Percentiles rank a stretch among this genome's conserved stretches.
These are phyloP conservation scores for Pestalotiopsis sp. DNA, from an alignment of 2,329 filamentous ascomycete species.

Conservation along the genomic window DNA sequence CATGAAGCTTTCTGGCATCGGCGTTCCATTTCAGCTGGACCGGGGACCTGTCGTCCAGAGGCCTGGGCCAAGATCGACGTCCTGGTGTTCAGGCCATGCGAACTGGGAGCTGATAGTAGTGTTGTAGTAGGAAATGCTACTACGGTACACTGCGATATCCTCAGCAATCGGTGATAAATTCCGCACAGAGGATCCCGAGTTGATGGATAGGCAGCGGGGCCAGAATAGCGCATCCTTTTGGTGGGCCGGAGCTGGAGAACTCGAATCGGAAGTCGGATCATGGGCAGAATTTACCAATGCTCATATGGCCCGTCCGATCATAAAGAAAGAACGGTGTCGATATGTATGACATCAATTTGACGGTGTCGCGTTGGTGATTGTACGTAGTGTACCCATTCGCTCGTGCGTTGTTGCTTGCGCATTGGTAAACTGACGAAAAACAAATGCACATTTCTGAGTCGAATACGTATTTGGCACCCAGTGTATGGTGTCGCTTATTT, in stretches of 20 bases:
- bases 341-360: neutral
- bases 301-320: neutral
- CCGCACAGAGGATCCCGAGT: neutral
- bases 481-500: too few species aligned
- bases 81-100: neutral
- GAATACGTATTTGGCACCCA: too few species aligned
- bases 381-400: neutral
- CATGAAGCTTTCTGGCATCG: neutral
- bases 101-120: neutral
- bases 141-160: neutral
- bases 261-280: neutral
- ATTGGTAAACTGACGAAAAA: too few species aligned
- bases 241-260: neutral
- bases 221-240: neutral
- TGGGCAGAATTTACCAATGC: neutral
- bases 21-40: neutral
- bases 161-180: neutral
- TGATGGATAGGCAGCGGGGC: neutral
- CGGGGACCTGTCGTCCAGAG: neutral
- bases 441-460: too few species aligned
- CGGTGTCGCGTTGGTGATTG: neutral
- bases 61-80: neutral
- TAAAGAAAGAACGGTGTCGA: neutral
- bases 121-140: neutral
- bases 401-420: too few species aligned